phyloP scores from a whole-genome alignment of 257 asterid species.

The Penstemon davidsonii region DNA sequence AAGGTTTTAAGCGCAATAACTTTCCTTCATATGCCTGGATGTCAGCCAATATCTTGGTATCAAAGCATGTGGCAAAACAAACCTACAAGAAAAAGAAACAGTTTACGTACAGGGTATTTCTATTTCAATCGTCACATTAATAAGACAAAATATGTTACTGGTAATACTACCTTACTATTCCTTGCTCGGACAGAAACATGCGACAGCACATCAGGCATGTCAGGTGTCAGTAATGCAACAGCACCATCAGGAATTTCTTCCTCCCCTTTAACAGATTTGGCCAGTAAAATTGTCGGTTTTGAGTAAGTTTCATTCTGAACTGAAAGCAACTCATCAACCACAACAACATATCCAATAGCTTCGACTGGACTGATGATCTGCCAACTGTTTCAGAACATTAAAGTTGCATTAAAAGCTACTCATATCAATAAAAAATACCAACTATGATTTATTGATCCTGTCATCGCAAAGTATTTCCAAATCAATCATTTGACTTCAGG shows the following conservation, averaged over 20 bases:
- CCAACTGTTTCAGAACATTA: constrained; percentile 68
- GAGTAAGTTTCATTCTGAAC: constrained; percentile 78
- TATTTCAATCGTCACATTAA: constrained; percentile 17
- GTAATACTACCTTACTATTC: constrained; percentile 75
- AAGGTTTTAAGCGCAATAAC: constrained; percentile 71
- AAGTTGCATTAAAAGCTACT: constrained; percentile 21
- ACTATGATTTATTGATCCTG: not conserved
- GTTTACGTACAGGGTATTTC: constrained; percentile 13
- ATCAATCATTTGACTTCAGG: not conserved
- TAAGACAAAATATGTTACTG: not conserved
- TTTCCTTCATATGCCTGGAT: constrained; percentile 73
- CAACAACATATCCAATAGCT: constrained; percentile 89
- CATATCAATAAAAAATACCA: constrained; percentile 18
- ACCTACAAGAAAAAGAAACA: constrained; percentile 53
- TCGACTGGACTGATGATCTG: constrained; percentile 98
- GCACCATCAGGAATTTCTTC: constrained; percentile 99
- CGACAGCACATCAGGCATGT: constrained; percentile 99
- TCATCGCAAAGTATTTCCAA: constrained; percentile 7
- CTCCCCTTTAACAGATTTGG: constrained; percentile 92
- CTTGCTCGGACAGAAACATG: constrained; percentile 99
- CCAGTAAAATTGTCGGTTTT: constrained; percentile 85
- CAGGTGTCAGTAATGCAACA: constrained; percentile 93
- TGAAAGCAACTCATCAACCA: constrained; percentile 84
- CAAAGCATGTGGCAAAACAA: constrained; percentile 97
- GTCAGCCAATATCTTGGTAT: constrained; percentile 58